These are phyloP conservation scores for Mycena metata DNA, from an alignment of 768 basidiomycete genomes.

Conservation along the genomic window DNA sequence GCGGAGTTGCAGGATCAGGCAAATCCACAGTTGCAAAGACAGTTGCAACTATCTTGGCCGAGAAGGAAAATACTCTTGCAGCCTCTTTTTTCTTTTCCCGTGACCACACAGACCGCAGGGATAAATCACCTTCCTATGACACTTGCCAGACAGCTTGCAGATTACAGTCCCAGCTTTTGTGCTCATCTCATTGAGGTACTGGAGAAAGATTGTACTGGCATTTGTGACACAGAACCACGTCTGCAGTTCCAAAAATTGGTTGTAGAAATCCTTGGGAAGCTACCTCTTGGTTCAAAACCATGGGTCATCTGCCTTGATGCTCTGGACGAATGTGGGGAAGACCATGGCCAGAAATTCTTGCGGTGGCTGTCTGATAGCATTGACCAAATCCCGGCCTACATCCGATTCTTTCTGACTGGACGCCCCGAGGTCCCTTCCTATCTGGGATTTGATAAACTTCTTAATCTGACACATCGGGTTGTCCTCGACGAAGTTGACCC, in stretches of 20 bases:
- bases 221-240: neutral
- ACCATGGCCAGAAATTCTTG: no score
- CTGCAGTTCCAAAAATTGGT: slow-evolving; percentile 10
- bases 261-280: neutral
- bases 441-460: no score
- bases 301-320: no score
- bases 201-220: neutral
- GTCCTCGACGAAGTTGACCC: no score
- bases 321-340: no score
- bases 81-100: slow-evolving; percentile 12
- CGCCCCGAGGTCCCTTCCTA: no score
- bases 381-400: no score
- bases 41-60: neutral
- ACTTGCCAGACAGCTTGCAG: slow-evolving; percentile 1
- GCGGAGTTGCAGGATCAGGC: neutral
- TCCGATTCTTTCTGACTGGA: no score
- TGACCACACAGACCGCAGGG: neutral
- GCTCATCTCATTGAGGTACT: neutral
- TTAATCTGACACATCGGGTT: no score
- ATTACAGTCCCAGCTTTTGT: neutral
- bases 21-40: slow-evolving; percentile 1
- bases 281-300: no score
- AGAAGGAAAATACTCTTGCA: neutral
- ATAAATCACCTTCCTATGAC: neutral
- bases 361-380: no score